phyloP scores from a whole-genome alignment of 306 rosid species.

The Clitoria ternatea region DNA sequence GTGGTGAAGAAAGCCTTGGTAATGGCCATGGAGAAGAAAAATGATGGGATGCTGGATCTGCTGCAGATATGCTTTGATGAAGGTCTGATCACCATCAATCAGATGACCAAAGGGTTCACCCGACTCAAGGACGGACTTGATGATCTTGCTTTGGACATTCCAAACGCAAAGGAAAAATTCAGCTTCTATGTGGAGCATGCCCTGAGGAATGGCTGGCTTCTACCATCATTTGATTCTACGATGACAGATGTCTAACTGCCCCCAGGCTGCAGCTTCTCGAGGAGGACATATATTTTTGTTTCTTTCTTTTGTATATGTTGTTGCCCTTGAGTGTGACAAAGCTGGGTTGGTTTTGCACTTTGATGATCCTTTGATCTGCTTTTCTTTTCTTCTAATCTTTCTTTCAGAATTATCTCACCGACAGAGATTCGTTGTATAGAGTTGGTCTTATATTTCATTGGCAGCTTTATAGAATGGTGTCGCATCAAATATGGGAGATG shows the following conservation, averaged over 20 bases:
- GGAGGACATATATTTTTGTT: slow-evolving; percentile 41
- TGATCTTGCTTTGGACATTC: slow-evolving; percentile 80
- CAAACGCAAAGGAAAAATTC: slow-evolving; percentile 64
- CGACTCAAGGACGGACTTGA: slow-evolving; percentile 72
- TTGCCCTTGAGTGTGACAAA: neutral
- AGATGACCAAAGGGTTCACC: slow-evolving; percentile 76
- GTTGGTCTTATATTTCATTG: slow-evolving; percentile 21
- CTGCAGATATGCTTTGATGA: slow-evolving; percentile 73
- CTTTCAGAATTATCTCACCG: neutral
- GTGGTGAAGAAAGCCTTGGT: slow-evolving; percentile 83
- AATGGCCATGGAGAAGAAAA: slow-evolving; percentile 95
- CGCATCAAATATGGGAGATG: slow-evolving; percentile 18
- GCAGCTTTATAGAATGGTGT: slow-evolving; percentile 22
- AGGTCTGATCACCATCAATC: slow-evolving; percentile 74
- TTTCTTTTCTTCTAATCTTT: neutral
- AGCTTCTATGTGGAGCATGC: slow-evolving; percentile 60
- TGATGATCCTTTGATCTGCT: slow-evolving; percentile 8
- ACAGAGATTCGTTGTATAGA: slow-evolving; percentile 29
- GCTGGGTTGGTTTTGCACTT: slow-evolving; percentile 20
- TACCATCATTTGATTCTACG: slow-evolving; percentile 47
- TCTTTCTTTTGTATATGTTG: slow-evolving; percentile 44
- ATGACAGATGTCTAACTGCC: slow-evolving; percentile 33
- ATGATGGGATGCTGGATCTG: slow-evolving; percentile 65
- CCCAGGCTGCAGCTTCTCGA: slow-evolving; percentile 43
- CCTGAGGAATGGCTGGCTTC: slow-evolving; percentile 57